Base-by-base conservation (phyloP, 2,329 filamentous ascomycete species). In the Microcyclosporella mali region DNA sequence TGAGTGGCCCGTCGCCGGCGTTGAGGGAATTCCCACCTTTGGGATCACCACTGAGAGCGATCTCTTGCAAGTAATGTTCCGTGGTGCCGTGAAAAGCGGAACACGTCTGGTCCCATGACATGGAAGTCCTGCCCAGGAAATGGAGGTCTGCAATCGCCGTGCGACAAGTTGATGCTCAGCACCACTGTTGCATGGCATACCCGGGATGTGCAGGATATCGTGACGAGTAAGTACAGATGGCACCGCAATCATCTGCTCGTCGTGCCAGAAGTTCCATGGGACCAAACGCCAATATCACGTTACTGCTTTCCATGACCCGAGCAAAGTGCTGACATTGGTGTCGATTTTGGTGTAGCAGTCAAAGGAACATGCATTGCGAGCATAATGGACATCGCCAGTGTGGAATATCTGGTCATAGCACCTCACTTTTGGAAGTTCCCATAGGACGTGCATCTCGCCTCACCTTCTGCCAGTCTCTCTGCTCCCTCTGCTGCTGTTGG, bases 151-250 rank as follows among this genome's bases (percentile, higher is more conserved):
- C 17, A 33, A 11, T 8, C 18, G 15, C 7, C 17, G 25, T 3
- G 17, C 39, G 12, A 33, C 18, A n/a, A 41, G n/a, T n/a, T 16
- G 11, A 2, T 14, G 10, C 14, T 41, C 27, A 3, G 42, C 40
- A 17, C 35, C 35, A 12, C 42, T 37, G 35, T 45, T 45, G 31
- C 42, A 45, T 9, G 37, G 42, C 37, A 45, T 45, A 12, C 14
- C 27, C 10, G 32, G 42, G 10, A 45, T 25, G 32, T 45, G 42
- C 16, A 45, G 19, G 14, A 45, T 37, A 32, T 45, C 37, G 28
- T 45, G 42, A 6, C 40, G 18, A n/a, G 32, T 40, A 10, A 36
- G 18, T 37, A 14, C 37, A 32, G 7, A 35, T 12, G 9, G 38
- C 30, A 15, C 33, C 37, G 12, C 25, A 33, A 19, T 40, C 37